phyloP scores from a whole-genome alignment of 2,329 filamentous ascomycete genomes.

The Claviceps fusiformis region DNA sequence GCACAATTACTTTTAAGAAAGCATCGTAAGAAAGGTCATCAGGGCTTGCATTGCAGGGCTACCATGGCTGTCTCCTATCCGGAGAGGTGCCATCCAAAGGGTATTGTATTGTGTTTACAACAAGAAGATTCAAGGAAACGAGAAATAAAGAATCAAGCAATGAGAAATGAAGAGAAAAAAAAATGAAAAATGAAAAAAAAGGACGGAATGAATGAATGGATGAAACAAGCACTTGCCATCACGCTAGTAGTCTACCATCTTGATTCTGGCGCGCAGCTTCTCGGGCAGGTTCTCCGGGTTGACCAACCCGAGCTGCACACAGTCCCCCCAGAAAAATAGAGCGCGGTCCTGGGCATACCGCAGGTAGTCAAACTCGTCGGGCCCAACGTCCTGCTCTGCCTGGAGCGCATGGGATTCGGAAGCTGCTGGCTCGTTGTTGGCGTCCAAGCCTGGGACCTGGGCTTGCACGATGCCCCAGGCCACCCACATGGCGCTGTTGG shows the following conservation, averaged over 20 bases:
- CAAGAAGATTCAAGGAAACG: neutral
- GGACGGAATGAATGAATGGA: no score
- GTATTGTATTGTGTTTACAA: no score
- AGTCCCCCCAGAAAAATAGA: conserved; percentile 90
- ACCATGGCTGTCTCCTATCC: no score
- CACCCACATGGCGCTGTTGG: conserved; percentile 83
- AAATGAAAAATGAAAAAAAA: no score
- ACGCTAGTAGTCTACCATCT: conserved; percentile 51
- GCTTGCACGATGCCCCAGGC: conserved; percentile 96
- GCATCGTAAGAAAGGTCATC: no score
- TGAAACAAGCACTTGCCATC: no score
- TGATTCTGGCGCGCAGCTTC: conserved; percentile 49
- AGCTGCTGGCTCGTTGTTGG: conserved; percentile 24
- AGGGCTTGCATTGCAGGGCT: no score
- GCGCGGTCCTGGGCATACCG: conserved; percentile 82
- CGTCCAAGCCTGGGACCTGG: conserved; percentile 61
- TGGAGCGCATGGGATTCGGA: conserved; percentile 19
- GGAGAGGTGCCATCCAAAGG: no score
- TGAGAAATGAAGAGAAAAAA: neutral
- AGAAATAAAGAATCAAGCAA: no score
- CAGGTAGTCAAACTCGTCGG: conserved; percentile 84
- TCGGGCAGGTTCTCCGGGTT: conserved; percentile 63
- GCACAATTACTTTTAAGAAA: no score
- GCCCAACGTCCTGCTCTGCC: conserved; percentile 38
- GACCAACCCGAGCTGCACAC: conserved; percentile 62